Conservation (phyloP, 164 flowering plant species). For the Vitis rotundifolia region DNA sequence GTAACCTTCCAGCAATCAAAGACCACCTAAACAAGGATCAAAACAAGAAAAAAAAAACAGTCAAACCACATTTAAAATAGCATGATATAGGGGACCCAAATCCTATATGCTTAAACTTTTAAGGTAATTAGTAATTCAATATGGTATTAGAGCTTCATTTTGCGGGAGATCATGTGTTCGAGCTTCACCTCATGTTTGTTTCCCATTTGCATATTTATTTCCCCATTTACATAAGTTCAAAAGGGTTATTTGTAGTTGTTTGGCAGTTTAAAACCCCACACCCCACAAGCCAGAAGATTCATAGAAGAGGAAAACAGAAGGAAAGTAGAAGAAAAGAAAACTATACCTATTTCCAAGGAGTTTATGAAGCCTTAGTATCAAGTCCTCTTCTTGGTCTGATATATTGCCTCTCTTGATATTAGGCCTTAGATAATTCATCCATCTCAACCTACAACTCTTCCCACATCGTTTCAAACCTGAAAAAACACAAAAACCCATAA, state of each 20-base stretch:
- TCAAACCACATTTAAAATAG: no score
- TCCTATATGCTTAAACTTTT: no score
- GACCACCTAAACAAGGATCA: constrained; percentile 32
- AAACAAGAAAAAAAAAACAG: background rate
- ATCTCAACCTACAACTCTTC: constrained; percentile 47
- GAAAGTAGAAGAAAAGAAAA: no score
- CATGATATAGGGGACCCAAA: no score
- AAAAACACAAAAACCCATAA: constrained; percentile 1
- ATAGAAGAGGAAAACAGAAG: background rate
- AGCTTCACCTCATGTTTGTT: no score
- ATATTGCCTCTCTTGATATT: constrained; percentile 41
- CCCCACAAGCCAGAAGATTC: background rate
- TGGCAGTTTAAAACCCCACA: no score
- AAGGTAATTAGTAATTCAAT: no score
- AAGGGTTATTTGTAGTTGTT: no score
- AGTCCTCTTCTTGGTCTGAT: constrained; percentile 39
- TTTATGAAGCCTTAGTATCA: constrained; percentile 41
- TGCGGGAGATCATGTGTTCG: no score
- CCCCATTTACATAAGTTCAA: no score
- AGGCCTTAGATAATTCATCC: constrained; percentile 45
- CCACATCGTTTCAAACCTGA: constrained; percentile 41
- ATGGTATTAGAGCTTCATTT: no score
- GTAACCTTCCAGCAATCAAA: constrained; percentile 38
- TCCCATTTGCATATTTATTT: no score
- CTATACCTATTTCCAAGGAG: constrained; percentile 40